Percentiles rank a stretch among this genome's conserved stretches.
Conservation (phyloP, 2,329 filamentous ascomycete species). For the Trichoderma arundinaceum region DNA sequence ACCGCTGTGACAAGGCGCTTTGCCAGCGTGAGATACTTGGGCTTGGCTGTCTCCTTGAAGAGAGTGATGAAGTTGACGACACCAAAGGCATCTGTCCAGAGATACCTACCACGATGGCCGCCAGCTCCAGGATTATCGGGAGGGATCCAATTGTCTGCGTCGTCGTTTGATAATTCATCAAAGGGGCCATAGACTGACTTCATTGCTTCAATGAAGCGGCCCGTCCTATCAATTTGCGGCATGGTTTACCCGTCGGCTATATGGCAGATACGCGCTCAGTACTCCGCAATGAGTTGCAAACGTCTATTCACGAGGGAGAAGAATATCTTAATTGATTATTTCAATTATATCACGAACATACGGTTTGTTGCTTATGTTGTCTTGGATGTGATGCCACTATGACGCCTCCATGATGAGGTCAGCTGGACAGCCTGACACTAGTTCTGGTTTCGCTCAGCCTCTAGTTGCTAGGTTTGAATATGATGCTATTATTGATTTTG, state of each 20-base stretch:
- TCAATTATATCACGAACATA: too few relatives aligned
- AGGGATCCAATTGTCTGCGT: constrained; percentile 51
- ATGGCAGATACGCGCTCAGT: neutral
- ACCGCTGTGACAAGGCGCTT: constrained; percentile 55
- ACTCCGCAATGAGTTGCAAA: too few relatives aligned
- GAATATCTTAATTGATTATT: too few relatives aligned
- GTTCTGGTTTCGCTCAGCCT: neutral
- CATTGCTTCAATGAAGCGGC: constrained; percentile 47
- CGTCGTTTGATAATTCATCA: constrained; percentile 35
- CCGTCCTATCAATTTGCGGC: constrained; percentile 1
- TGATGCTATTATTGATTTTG: neutral
- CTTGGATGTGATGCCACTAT: constrained; percentile 25
- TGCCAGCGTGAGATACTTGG: constrained; percentile 56
- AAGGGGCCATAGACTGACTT: constrained; percentile 47
- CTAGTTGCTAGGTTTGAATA: too few relatives aligned
- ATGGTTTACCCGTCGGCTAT: neutral
- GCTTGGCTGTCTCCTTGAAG: constrained; percentile 45
- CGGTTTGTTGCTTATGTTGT: neutral
- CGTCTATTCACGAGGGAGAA: too few relatives aligned
- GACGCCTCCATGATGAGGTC: constrained; percentile 15
- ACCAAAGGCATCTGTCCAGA: constrained; percentile 67
- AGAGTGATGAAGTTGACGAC: constrained; percentile 65
- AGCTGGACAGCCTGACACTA: constrained; percentile 20
- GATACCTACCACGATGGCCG: constrained; percentile 62
- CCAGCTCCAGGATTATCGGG: constrained; percentile 54